Percentiles rank a stretch among this genome's conserved stretches.
Evolutionary conservation across 2,329 filamentous ascomycete species (phyloP).

Genomic region (Aspergillus pseudoglaucus): DNA sequence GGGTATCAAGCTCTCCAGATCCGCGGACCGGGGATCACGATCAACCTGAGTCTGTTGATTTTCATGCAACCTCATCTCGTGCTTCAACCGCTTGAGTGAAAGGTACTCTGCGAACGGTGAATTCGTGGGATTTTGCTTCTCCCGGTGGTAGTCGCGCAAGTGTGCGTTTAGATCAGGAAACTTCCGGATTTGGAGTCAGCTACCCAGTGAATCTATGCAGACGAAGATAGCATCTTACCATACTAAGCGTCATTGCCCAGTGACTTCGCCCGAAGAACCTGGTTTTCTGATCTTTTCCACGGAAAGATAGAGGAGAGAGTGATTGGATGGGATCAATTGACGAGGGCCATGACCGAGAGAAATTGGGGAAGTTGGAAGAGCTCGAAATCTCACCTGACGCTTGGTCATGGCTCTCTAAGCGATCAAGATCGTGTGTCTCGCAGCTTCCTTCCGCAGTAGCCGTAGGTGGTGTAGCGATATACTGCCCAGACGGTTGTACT

Average conservation of each 20-base stretch:
- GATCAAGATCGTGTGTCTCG: too few species aligned
- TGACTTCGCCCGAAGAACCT: not conserved
- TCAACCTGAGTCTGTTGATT: not conserved
- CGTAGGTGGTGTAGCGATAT: too few species aligned
- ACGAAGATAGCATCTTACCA: not conserved
- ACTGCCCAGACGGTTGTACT: too few species aligned
- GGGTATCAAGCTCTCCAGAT: not conserved
- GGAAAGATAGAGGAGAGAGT: not conserved
- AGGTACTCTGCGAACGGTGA: not conserved
- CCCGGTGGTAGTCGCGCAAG: not conserved
- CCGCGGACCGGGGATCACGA: not conserved
- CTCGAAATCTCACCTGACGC: not conserved
- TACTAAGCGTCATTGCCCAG: not conserved
- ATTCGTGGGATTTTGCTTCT: not conserved
- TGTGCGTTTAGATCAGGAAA: not conserved
- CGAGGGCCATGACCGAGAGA: not conserved
- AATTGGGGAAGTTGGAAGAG: not conserved
- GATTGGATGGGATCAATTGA: not conserved
- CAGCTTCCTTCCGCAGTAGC: too few species aligned
- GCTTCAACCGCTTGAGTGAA: not conserved
- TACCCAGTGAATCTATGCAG: not conserved
- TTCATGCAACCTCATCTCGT: not conserved
- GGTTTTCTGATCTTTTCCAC: not conserved
- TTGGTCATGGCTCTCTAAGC: too few species aligned
- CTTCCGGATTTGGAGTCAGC: not conserved